Evolutionary conservation across 257 asterid species (phyloP).

Genomic region (Primulina eburnea): DNA sequence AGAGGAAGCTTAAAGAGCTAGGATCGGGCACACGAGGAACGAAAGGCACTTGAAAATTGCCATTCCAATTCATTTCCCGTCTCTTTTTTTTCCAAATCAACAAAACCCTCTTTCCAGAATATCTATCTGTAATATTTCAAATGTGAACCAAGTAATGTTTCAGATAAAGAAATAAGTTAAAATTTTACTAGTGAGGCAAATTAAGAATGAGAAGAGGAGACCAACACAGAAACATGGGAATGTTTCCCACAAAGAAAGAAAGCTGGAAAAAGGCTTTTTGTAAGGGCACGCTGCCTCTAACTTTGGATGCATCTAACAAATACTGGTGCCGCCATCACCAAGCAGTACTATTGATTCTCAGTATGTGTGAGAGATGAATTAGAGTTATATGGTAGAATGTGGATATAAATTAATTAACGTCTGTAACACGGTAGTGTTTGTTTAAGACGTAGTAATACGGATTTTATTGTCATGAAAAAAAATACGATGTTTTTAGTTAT

Average conservation of each 20-base stretch:
- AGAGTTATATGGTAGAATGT: no score
- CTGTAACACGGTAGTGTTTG: no score
- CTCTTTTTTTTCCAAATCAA: not conserved
- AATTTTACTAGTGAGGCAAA: slow-evolving; percentile 31
- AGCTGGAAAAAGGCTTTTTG: slow-evolving; percentile 23
- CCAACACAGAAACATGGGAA: not conserved
- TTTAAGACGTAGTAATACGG: no score
- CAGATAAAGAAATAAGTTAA: slow-evolving; percentile 12
- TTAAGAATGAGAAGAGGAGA: slow-evolving; percentile 12
- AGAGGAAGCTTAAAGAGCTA: slow-evolving; percentile 60
- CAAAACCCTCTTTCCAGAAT: not conserved
- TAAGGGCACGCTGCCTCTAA: slow-evolving; percentile 34
- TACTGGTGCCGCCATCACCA: slow-evolving; percentile 25
- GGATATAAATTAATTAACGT: no score
- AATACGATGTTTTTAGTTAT: no score
- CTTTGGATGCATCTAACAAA: slow-evolving; percentile 42
- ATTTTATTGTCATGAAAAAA: no score
- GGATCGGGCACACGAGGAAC: slow-evolving; percentile 49
- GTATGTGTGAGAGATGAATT: not conserved
- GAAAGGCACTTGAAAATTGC: slow-evolving; percentile 52
- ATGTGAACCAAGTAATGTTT: not conserved
- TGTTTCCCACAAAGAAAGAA: slow-evolving; percentile 24
- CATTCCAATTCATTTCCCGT: slow-evolving; percentile 72
- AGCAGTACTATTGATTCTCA: not conserved
- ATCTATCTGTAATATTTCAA: not conserved